phyloP scores from a whole-genome alignment of 352 stramenopile genomes.

The Pythium rishiriense region DNA sequence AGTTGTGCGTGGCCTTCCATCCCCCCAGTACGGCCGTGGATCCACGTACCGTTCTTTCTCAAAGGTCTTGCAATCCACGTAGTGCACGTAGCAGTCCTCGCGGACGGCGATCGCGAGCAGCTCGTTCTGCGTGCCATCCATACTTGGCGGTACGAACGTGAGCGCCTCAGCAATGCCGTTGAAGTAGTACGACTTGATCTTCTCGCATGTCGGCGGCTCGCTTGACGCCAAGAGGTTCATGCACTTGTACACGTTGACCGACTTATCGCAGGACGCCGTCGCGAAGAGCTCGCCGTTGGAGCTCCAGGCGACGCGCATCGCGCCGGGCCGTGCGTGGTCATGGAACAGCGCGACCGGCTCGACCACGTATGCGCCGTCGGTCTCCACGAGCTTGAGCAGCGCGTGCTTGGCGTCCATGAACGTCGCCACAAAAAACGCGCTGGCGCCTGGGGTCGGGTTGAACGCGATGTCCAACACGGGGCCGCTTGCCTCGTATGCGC shows the following conservation, averaged over 20 bases:
- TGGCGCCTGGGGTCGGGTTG: slow-evolving; percentile 42
- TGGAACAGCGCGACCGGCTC: slow-evolving; percentile 50
- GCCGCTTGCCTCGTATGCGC: slow-evolving; percentile 30
- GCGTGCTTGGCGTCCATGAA: slow-evolving; percentile 77
- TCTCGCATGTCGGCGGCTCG: slow-evolving; percentile 35
- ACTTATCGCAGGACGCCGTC: slow-evolving; percentile 75
- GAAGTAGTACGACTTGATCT: slow-evolving; percentile 86
- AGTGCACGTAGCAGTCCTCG: slow-evolving; percentile 86
- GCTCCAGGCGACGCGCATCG: slow-evolving; percentile 72
- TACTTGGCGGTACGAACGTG: slow-evolving; percentile 43
- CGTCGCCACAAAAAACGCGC: slow-evolving; percentile 57
- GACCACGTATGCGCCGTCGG: slow-evolving; percentile 41
- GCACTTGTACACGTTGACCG: slow-evolving; percentile 68
- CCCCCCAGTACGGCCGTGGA: not conserved
- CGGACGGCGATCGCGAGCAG: slow-evolving; percentile 65
- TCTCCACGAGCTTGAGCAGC: slow-evolving; percentile 47
- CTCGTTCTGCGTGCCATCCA: slow-evolving; percentile 27
- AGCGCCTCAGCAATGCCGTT: slow-evolving; percentile 77
- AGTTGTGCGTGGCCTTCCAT: no score
- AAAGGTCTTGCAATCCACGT: slow-evolving; percentile 74
- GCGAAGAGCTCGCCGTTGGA: slow-evolving; percentile 54
- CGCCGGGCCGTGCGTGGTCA: slow-evolving; percentile 70
- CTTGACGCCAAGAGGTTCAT: slow-evolving; percentile 24
- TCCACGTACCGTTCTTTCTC: slow-evolving; percentile 72
- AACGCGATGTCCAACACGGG: slow-evolving; percentile 67